These are phyloP conservation scores for Ganoderma resinaceum DNA, from an alignment of 1,284 basidiomycete species.

Conservation along the genomic window DNA sequence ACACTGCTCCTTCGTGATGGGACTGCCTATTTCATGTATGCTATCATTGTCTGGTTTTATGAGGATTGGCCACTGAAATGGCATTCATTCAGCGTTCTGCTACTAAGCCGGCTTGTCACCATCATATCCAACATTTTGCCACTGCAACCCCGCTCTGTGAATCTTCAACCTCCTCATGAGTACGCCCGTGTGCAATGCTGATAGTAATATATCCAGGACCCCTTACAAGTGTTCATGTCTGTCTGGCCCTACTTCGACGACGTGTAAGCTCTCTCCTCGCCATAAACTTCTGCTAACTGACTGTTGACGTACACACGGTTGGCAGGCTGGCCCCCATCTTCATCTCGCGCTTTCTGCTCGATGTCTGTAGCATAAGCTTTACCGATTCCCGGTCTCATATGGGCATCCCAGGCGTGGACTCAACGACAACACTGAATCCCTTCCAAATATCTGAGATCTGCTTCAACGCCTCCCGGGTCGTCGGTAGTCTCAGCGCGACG, in stretches of 20 bases:
- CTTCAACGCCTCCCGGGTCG: no score
- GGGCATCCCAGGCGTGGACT: no score
- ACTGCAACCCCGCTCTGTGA: no score
- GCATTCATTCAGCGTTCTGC: neutral
- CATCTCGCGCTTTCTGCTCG: neutral
- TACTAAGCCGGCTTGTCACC: neutral
- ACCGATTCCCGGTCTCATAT: no score
- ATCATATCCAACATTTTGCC: neutral
- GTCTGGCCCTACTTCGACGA: neutral
- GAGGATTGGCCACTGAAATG: neutral
- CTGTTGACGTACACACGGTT: no score
- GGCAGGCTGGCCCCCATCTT: neutral
- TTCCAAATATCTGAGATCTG: no score
- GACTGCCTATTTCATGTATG: neutral
- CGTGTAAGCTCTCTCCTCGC: neutral
- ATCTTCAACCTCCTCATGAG: neutral
- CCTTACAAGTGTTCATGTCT: neutral
- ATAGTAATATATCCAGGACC: neutral
- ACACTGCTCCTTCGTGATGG: constrained; percentile 13
- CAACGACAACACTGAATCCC: no score
- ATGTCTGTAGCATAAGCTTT: no score
- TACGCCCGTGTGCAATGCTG: neutral
- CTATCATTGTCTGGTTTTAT: neutral
- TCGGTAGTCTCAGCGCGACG: no score
- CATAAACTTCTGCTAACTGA: neutral